These are phyloP conservation scores for Neckera pumila DNA, from an alignment of 225 moss, liverwort and hornwort species.

Conservation along the genomic window DNA sequence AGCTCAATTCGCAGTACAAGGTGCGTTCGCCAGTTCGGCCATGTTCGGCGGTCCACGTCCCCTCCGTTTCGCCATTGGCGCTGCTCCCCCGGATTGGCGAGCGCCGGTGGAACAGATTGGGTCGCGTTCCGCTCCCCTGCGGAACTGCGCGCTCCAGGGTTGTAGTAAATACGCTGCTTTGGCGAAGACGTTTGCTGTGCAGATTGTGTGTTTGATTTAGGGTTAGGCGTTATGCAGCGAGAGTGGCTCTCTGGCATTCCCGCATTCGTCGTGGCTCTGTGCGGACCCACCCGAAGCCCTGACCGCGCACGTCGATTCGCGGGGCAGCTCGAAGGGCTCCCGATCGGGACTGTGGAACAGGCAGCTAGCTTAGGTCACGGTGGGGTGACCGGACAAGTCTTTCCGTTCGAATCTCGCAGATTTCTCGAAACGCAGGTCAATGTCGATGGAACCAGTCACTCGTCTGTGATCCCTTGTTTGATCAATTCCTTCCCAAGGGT, in stretches of 20 bases:
- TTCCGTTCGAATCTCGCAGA: background rate
- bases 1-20: conserved; percentile 99
- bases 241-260: background rate
- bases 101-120: background rate
- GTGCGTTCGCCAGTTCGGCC: conserved; percentile 4
- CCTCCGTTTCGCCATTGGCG: background rate
- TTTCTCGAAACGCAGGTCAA: background rate
- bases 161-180: background rate
- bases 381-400: background rate
- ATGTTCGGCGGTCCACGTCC: too few relatives aligned
- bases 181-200: background rate
- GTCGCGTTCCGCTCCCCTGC: background rate
- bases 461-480: background rate
- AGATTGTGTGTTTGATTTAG: background rate
- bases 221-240: background rate
- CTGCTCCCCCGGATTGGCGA: background rate
- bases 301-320: background rate
- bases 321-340: background rate
- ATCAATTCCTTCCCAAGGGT: background rate
- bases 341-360: background rate
- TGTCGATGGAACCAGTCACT: background rate
- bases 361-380: background rate
- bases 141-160: background rate
- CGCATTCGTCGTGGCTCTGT: background rate
- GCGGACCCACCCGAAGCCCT: background rate